phyloP scores from a whole-genome alignment of 768 basidiomycete genomes.

The Phylloporus rhodoxanthus region DNA sequence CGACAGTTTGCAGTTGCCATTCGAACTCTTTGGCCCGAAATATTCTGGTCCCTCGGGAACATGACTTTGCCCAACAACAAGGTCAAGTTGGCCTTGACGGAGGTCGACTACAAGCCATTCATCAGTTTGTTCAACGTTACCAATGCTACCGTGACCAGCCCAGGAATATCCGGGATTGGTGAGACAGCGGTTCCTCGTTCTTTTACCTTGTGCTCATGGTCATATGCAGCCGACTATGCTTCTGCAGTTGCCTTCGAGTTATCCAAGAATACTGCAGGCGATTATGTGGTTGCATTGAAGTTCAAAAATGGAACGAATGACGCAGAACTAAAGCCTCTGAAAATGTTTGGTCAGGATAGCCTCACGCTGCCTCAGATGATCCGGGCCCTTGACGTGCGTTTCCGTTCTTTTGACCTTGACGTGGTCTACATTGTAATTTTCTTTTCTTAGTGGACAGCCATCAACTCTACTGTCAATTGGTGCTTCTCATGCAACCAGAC shows the following conservation, averaged over 20 bases:
- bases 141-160: conserved; percentile 53
- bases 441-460: conserved; percentile 13
- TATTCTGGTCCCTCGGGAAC: conserved; percentile 66
- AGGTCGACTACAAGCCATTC: conserved; percentile 53
- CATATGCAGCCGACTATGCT: conserved; percentile 55
- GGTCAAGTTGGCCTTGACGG: conserved; percentile 68
- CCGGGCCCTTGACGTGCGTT: conserved; percentile 14
- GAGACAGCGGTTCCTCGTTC: conserved; percentile 25
- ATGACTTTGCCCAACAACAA: conserved; percentile 71
- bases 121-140: conserved; percentile 62
- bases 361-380: conserved; percentile 17
- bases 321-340: conserved; percentile 50
- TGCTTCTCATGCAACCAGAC: conserved; percentile 31
- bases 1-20: conserved; percentile 50
- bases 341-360: conserved; percentile 52
- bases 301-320: conserved; percentile 72
- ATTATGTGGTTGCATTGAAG: conserved; percentile 58
- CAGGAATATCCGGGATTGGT: conserved; percentile 62
- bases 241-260: conserved; percentile 55
- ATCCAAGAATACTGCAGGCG: conserved; percentile 32
- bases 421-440: background rate
- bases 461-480: conserved; percentile 31
- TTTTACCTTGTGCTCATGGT: background rate
- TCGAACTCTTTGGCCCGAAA: conserved; percentile 64
- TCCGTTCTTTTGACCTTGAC: background rate